These are phyloP conservation scores for Mychonastes homosphaera DNA, from an alignment of 139 green algal genomes.

Conservation along the genomic window DNA sequence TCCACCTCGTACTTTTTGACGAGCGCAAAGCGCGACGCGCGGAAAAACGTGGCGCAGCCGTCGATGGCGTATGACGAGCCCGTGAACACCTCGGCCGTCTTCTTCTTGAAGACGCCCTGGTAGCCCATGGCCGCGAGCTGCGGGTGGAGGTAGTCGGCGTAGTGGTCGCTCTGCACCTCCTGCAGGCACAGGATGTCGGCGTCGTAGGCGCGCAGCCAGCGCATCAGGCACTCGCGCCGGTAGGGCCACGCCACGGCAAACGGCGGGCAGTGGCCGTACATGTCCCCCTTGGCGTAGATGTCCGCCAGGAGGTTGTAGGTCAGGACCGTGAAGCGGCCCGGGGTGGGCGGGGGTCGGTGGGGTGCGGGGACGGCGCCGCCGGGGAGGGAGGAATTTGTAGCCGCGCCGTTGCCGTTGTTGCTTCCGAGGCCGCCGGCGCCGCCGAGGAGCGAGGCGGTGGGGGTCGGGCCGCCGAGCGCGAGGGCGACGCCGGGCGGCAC, in stretches of 20 bases:
- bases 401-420: conserved; percentile 11
- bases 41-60: conserved; percentile 97
- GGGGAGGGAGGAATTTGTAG: no score
- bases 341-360: no score
- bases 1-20: conserved; percentile 99
- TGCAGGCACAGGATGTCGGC: conserved; percentile 96
- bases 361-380: no score
- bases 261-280: conserved; percentile 69
- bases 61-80: conserved; percentile 84
- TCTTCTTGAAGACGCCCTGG: conserved; percentile 96
- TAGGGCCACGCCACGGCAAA: conserved; percentile 92
- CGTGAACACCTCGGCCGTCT: conserved; percentile 87
- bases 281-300: conserved; percentile 91
- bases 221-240: conserved; percentile 82
- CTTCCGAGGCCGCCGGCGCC: conserved; percentile 15
- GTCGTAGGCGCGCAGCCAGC: conserved; percentile 77
- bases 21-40: conserved; percentile 63
- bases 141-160: conserved; percentile 12
- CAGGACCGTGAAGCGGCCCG: conserved; percentile 82
- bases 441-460: neutral
- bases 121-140: conserved; percentile 72
- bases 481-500: conserved; percentile 13
- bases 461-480: no score
- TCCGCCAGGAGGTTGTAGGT: conserved; percentile 97
- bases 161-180: conserved; percentile 93